Percentiles rank a stretch among this genome's conserved stretches.
phyloP scores from a whole-genome alignment of 2,329 filamentous ascomycete species.

The Harringtonia lauricola region DNA sequence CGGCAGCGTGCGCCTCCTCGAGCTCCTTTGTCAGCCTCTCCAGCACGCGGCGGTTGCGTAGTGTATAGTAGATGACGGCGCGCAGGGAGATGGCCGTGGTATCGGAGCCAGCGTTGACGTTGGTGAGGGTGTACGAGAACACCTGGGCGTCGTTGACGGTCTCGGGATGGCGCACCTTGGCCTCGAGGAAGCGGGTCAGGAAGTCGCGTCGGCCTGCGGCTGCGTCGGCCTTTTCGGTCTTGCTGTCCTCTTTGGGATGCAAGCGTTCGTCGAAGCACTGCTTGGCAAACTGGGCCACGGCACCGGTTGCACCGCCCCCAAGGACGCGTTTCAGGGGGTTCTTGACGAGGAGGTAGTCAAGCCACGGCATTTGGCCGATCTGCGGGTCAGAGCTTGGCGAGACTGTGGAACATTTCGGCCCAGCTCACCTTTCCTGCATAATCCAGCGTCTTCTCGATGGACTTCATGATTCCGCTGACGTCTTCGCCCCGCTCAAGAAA shows the following conservation, averaged over 20 bases:
- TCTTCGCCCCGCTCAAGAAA: slow-evolving; percentile 18
- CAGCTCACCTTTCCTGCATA: background rate
- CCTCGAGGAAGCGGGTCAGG: slow-evolving; percentile 28
- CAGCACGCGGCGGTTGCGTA: slow-evolving; percentile 17
- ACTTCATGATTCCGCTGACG: slow-evolving; percentile 14
- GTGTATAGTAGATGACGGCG: slow-evolving; percentile 23
- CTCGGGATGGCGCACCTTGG: slow-evolving; percentile 21
- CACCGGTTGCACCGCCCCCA: background rate
- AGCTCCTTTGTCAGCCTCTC: slow-evolving; percentile 23
- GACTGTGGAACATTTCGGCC: background rate
- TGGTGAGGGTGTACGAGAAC: slow-evolving; percentile 24
- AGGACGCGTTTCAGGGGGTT: slow-evolving; percentile 20
- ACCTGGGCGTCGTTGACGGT: slow-evolving; percentile 23
- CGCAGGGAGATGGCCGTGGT: slow-evolving; percentile 22
- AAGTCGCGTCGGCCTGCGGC: slow-evolving; percentile 23
- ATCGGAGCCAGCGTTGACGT: slow-evolving; percentile 22
- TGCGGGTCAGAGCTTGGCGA: slow-evolving; percentile 18
- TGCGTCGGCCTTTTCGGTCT: no score
- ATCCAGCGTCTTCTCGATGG: background rate
- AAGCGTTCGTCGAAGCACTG: slow-evolving; percentile 11
- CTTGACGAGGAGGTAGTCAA: slow-evolving; percentile 26
- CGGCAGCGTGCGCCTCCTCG: slow-evolving; percentile 16
- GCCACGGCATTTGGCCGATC: slow-evolving; percentile 19
- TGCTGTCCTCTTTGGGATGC: slow-evolving; percentile 17
- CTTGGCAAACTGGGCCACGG: background rate